Evolutionary conservation across 2,329 filamentous ascomycete species (phyloP), one percentile per base, ranked within the genome.

Genomic region (Fusarium chuoi): DNA sequence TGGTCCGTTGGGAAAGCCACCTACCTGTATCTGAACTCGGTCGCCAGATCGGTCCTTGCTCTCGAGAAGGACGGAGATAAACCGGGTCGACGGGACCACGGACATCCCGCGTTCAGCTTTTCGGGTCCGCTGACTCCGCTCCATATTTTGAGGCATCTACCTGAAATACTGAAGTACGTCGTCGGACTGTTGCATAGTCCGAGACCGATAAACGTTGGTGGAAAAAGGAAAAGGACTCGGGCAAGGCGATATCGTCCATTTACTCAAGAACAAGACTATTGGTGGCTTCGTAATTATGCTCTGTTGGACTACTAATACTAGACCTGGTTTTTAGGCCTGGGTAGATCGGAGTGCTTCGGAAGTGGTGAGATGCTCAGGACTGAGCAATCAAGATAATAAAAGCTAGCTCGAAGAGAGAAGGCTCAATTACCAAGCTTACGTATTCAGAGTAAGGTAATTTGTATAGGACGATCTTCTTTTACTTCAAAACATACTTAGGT

Each of bases 331-430:
- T 63, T 48, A 71, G 71, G 74, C 61, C 39, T 74, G 46, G 45
- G 55, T 38, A 49, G 67, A 68, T 74, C 62, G 55, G 38, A 54
- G 52, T 48, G 35, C 38, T 57, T 44, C n/a, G 28, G 38, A 46
- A 33, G 52, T 65, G 67, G 46, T 71, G 54, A 71, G 71, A 74
- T 62, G 71, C 63, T 74, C 41, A 59, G 36, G 51, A 74, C 49
- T 68, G 51, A 58, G 66, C 30, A n/a, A 61, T 68, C 46, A 67
- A 67, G 56, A 65, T 62, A 59, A 56, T 65, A 8, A 41, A 55
- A 56, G 36, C 24, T 38, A 42, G 46, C 51, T 52, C 6, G 33
- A 56, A 18, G 51, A 65, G 35, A 42, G 48, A 58, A 57, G 28
- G 33, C 22, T 36, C 26, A 45, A 44, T 17, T 11, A 22, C 10